Evolutionary conservation across 2,329 filamentous ascomycete genomes (phyloP).

Genomic region (Penicillium verrucosum): DNA sequence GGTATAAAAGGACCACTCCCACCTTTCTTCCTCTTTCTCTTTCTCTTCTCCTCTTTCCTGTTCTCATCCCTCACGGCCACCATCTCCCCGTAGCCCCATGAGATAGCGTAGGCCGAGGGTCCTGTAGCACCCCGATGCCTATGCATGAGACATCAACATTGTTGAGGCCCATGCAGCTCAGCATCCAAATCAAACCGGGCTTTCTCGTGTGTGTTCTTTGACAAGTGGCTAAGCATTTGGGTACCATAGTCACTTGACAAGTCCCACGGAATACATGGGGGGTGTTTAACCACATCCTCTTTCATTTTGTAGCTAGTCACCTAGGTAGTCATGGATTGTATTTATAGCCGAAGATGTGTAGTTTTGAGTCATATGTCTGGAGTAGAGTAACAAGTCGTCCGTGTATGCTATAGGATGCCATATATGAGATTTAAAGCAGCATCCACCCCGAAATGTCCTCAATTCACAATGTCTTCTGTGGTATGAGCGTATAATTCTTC

Average conservation of each 20-base stretch:
- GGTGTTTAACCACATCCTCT: background rate
- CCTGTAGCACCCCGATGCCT: background rate
- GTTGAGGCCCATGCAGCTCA: background rate
- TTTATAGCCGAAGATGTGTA: background rate
- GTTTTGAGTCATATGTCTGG: background rate
- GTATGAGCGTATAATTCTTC: slow-evolving; percentile 41
- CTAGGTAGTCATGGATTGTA: background rate
- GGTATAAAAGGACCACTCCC: background rate
- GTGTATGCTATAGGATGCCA: background rate
- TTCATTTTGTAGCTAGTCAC: background rate
- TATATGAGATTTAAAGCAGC: background rate
- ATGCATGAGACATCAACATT: background rate
- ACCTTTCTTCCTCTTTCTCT: background rate
- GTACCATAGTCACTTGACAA: background rate
- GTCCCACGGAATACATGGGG: background rate
- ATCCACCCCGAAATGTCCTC: background rate
- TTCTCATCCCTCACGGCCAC: background rate
- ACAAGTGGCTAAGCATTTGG: background rate
- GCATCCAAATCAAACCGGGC: background rate
- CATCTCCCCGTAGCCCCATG: background rate
- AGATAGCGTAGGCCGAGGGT: background rate
- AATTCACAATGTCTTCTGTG: slow-evolving; percentile 29
- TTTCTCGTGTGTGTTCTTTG: background rate
- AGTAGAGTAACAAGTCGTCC: background rate
- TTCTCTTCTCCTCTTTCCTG: background rate